Evolutionary conservation across 2,329 filamentous ascomycete genomes (phyloP), one percentile per base, ranked within the genome.

Genomic region (Fusarium abutilonis): DNA sequence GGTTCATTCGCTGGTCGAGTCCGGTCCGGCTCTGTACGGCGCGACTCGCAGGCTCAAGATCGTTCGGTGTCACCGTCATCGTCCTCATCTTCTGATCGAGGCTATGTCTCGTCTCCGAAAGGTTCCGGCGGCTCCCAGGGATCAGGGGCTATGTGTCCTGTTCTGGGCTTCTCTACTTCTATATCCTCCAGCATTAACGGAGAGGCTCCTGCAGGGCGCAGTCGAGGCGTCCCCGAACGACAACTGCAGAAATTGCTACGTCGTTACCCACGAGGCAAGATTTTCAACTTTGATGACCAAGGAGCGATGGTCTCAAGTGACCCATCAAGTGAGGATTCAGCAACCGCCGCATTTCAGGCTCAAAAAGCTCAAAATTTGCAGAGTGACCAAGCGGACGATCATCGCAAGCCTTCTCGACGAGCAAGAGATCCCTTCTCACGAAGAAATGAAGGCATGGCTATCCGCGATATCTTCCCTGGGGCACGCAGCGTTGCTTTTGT

Each of bases 401-500:
- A 17, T 8, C 10, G 7, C 4, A 61, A 42, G 17, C 3, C 38
- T 10, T 6, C 6, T 34, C 43, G 46, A 23, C n/a, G 45, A 15
- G 48, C 6, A 13, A 52, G 19, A 7, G 63, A 48, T 1, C 43
- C 60, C 3, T 64, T 56, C 45, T 64, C 64, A 0, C 54, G 59
- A 13, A 52, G 61, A 21, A 58, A 60, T 1, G 66, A 72, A 28
- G 68, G 56, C 5, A 49, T 35, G 21, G 41, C 69, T 4, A 70
- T 82, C 13, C 52, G 70, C 1, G 50, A 67, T 3, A 63, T 75
- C 2, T 78, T 84, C 7, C 77, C 80, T 0, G 75, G 74, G 0
- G 81, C 80, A 2, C 73, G 80, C 4, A 82, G 78, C 34, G 72
- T 84, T 2, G 77, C 76, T 0, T 76, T 83, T 36, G 70, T 83